phyloP scores from a whole-genome alignment of 2,329 filamentous ascomycete genomes.

The Cucurbitaria berberidis region DNA sequence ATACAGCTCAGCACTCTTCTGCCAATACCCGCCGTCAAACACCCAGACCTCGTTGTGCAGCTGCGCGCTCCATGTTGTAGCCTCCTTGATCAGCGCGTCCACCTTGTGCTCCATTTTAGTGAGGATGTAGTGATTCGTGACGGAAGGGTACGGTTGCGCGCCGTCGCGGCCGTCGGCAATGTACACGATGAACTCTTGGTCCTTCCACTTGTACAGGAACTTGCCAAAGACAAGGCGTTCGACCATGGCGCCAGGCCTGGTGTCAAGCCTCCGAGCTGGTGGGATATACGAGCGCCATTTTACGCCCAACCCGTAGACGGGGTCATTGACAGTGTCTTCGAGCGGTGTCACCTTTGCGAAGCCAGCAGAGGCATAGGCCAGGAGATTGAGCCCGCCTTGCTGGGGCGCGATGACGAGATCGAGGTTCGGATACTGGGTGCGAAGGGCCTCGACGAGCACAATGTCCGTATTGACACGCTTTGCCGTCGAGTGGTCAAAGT shows the following conservation, averaged over 20 bases:
- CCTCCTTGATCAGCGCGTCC: constrained; percentile 63
- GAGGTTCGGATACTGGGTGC: constrained; percentile 53
- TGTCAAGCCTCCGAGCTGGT: constrained; percentile 48
- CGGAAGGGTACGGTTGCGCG: constrained; percentile 34
- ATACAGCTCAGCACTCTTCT: constrained; percentile 67
- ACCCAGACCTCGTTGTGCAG: constrained; percentile 71
- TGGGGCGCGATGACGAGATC: constrained; percentile 51
- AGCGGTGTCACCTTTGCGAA: constrained; percentile 50
- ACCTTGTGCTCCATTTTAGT: constrained; percentile 42
- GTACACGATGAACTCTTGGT: constrained; percentile 53
- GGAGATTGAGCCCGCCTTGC: constrained; percentile 42
- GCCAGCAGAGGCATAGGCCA: constrained; percentile 52
- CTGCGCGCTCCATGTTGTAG: constrained; percentile 61
- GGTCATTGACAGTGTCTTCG: constrained; percentile 49
- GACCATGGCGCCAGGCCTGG: constrained; percentile 43
- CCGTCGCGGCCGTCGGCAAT: constrained; percentile 52
- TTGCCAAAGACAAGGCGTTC: constrained; percentile 53
- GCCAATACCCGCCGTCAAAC: constrained; percentile 68
- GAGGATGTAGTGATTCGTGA: constrained; percentile 53
- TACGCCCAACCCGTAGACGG: constrained; percentile 40
- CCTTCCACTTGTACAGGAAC: constrained; percentile 54
- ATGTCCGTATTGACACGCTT: constrained; percentile 53
- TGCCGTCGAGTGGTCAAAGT: constrained; percentile 53
- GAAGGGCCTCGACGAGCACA: constrained; percentile 53
- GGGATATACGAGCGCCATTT: constrained; percentile 49